These are phyloP conservation scores for Stentor roeselii DNA, from an alignment of 73 alveolate species.

Conservation along the genomic window DNA sequence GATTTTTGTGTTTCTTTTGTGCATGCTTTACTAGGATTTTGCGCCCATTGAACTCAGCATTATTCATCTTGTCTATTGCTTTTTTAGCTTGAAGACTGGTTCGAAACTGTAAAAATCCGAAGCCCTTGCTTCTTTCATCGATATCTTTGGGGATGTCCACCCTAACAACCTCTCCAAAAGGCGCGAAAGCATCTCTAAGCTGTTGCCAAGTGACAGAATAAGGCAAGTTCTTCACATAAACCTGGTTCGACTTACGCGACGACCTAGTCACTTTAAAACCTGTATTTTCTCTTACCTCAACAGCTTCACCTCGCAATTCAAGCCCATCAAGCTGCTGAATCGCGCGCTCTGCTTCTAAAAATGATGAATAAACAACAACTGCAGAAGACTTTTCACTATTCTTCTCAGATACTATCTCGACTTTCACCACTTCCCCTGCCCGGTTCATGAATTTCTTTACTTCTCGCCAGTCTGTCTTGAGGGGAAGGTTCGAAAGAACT, in stretches of 20 bases:
- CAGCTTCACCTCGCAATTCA: neutral
- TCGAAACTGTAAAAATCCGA: slow-evolving; percentile 6
- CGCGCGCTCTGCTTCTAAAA: slow-evolving; percentile 18
- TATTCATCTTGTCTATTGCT: slow-evolving; percentile 5
- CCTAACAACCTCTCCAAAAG: slow-evolving; percentile 20
- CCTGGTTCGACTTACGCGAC: neutral
- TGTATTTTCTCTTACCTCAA: slow-evolving; percentile 20
- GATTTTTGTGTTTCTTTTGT: neutral
- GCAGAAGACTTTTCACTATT: neutral
- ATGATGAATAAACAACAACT: neutral
- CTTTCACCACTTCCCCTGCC: slow-evolving; percentile 1
- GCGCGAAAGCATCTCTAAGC: slow-evolving; percentile 4
- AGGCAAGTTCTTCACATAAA: slow-evolving; percentile 18
- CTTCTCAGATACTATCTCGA: neutral
- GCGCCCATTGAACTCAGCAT: slow-evolving; percentile 26
- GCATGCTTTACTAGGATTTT: slow-evolving; percentile 10
- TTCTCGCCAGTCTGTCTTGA: neutral
- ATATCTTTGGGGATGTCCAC: slow-evolving; percentile 5
- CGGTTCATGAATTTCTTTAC: neutral
- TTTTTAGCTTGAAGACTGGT: neutral
- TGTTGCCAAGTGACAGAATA: slow-evolving; percentile 24
- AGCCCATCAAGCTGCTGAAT: neutral
- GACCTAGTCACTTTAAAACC: neutral
- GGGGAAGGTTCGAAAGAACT: neutral
- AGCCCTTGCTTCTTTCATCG: slow-evolving; percentile 22